Evolutionary conservation across 2,329 filamentous ascomycete species (phyloP).

Genomic region (Chaetomium strumarium): DNA sequence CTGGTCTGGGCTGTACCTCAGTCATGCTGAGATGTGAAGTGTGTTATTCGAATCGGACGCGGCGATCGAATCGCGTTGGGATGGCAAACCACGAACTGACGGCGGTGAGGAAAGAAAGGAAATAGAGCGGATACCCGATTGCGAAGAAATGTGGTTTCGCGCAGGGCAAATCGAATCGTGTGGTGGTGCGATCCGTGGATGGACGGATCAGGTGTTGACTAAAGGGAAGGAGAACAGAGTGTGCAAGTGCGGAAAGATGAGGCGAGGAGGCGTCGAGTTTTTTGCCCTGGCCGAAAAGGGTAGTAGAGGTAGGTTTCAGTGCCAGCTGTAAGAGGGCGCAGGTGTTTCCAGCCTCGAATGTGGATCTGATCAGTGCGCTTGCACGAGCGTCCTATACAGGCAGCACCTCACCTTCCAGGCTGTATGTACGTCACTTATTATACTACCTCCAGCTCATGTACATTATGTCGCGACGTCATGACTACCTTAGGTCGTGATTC

Average conservation of each 20-base stretch:
- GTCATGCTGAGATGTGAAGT: constrained; percentile 64
- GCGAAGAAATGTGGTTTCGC: constrained; percentile 13
- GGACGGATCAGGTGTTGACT: constrained; percentile 21
- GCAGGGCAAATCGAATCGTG: constrained; percentile 22
- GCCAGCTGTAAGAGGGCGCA: constrained; percentile 8
- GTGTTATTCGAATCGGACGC: constrained; percentile 25
- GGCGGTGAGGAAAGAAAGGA: constrained; percentile 7
- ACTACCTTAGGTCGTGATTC: too few relatives aligned
- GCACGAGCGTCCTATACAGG: background rate
- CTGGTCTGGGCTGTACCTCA: constrained; percentile 82
- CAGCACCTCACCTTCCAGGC: too few relatives aligned
- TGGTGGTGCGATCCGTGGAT: constrained; percentile 25
- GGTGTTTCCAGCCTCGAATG: constrained; percentile 9
- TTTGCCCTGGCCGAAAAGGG: constrained; percentile 23
- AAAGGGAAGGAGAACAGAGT: constrained; percentile 17
- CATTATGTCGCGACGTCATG: too few relatives aligned
- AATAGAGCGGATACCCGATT: background rate
- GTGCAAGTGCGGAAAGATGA: constrained; percentile 19
- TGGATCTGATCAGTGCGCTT: background rate
- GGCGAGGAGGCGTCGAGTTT: constrained; percentile 23
- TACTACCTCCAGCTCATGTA: too few relatives aligned
- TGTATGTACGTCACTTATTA: too few relatives aligned
- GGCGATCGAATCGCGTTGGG: constrained; percentile 28
- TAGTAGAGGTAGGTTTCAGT: constrained; percentile 19
- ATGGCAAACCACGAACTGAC: constrained; percentile 20